phyloP scores from a whole-genome alignment of 768 basidiomycete genomes.

The Lactarius sanguifluus region DNA sequence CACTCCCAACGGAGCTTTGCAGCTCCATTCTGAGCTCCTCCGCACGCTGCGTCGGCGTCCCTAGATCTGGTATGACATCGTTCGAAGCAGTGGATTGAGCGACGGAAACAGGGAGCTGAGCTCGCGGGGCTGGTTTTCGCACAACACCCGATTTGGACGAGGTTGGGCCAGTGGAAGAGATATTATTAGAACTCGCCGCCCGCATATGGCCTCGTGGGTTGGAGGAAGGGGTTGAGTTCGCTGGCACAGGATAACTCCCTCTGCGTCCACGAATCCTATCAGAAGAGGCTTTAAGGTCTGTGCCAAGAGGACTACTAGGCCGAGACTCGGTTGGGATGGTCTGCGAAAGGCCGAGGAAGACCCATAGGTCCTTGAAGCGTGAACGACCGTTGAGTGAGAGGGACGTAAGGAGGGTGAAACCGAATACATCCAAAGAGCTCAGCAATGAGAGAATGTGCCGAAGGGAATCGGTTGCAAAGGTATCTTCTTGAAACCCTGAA shows the following conservation, averaged over 20 bases:
- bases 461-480: slow-evolving; percentile 71
- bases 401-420: slow-evolving; percentile 67
- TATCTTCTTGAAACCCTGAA: slow-evolving; percentile 76
- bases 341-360: slow-evolving; percentile 60
- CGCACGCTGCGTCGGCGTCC: slow-evolving; percentile 8
- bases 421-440: slow-evolving; percentile 62
- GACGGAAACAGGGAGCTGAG: slow-evolving; percentile 61
- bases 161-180: slow-evolving; percentile 29
- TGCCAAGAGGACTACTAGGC: slow-evolving; percentile 36
- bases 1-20: slow-evolving; percentile 52
- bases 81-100: slow-evolving; percentile 32
- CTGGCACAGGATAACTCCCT: slow-evolving; percentile 14
- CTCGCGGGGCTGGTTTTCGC: slow-evolving; percentile 63
- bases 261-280: slow-evolving; percentile 22
- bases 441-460: slow-evolving; percentile 68
- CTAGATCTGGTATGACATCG: slow-evolving; percentile 32
- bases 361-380: slow-evolving; percentile 74
- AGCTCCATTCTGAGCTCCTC: slow-evolving; percentile 39
- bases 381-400: slow-evolving; percentile 71
- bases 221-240: slow-evolving; percentile 1
- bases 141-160: slow-evolving; percentile 42
- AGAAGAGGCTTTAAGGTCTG: slow-evolving; percentile 35
- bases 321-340: slow-evolving; percentile 37
- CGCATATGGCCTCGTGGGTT: slow-evolving; percentile 19
- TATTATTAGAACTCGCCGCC: slow-evolving; percentile 21